Conservation (phyloP, 768 basidiomycete species). For the Suillus discolor region DNA sequence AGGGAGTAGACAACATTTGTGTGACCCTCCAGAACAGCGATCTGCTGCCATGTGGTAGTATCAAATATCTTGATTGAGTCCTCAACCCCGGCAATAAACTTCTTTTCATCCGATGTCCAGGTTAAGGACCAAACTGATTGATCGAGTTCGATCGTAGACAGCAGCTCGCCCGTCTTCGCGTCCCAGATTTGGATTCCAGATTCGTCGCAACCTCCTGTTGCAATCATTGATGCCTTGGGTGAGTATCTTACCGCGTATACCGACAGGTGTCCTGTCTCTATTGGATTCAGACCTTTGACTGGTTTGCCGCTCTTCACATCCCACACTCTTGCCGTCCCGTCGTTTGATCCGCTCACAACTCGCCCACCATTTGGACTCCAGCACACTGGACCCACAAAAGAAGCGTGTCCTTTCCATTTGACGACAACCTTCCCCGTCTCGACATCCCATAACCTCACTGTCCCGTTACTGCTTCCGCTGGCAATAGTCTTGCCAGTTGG, state of each 20-base stretch:
- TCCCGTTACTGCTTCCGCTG: slow-evolving; percentile 10
- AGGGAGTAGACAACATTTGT: neutral
- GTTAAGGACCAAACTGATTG: neutral
- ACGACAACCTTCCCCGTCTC: neutral
- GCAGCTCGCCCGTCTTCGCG: neutral
- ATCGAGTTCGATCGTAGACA: neutral
- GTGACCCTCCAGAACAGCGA: neutral
- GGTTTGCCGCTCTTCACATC: neutral
- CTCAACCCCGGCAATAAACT: neutral
- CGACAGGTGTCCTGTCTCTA: rapidly evolving
- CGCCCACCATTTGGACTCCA: slow-evolving; percentile 11
- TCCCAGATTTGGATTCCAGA: slow-evolving; percentile 1
- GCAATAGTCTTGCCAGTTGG: slow-evolving; percentile 3
- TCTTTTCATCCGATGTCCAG: neutral
- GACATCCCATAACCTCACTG: neutral
- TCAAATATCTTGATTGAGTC: neutral
- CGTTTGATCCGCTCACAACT: slow-evolving; percentile 14
- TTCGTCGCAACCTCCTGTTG: neutral
- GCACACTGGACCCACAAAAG: neutral
- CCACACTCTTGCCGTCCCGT: slow-evolving; percentile 11
- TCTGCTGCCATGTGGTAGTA: neutral
- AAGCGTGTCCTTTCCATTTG: neutral
- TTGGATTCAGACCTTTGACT: neutral
- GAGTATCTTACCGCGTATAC: neutral
- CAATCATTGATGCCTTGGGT: neutral